A percentile compares a stretch with the other conserved stretches of the same genome.
These are phyloP conservation scores for Closterium sp. DNA, from an alignment of 139 green algal genomes.

Conservation along the genomic window DNA sequence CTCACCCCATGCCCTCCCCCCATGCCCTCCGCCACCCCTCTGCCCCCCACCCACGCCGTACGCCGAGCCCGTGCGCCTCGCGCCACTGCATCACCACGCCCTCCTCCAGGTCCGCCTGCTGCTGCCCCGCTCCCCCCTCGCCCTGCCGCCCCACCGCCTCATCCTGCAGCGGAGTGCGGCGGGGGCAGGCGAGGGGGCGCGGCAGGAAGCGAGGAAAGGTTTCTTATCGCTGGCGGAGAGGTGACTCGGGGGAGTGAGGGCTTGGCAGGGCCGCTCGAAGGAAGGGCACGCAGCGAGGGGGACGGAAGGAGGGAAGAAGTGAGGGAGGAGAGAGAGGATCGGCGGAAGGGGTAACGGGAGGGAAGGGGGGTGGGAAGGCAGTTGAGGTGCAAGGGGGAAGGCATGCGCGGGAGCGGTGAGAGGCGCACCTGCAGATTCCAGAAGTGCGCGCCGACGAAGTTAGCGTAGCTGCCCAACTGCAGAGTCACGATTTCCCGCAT, in stretches of 20 bases:
- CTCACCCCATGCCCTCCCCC: neutral
- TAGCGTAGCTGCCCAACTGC: conserved; percentile 76
- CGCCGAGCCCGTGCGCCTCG: neutral
- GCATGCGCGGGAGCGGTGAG: neutral
- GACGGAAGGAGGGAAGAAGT: neutral
- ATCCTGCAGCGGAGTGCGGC: neutral
- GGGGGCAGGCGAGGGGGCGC: no score
- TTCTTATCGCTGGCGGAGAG: no score
- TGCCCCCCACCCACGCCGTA: neutral
- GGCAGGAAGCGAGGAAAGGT: neutral
- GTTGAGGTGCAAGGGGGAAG: neutral
- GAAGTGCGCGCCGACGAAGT: conserved; percentile 78
- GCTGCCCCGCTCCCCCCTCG: neutral
- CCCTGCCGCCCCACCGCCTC: neutral
- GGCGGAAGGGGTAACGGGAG: neutral
- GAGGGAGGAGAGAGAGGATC: neutral
- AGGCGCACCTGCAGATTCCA: conserved; percentile 83
- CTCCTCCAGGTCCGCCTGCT: neutral
- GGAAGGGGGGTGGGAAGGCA: neutral
- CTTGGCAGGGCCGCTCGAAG: neutral
- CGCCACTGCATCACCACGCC: neutral
- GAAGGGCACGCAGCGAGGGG: neutral
- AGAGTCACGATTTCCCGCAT: conserved; percentile 74
- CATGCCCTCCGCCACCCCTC: neutral
- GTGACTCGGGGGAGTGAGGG: neutral